Base-by-base conservation (phyloP, 192 early-diverging fungal genomes). In the Podila horticola region DNA sequence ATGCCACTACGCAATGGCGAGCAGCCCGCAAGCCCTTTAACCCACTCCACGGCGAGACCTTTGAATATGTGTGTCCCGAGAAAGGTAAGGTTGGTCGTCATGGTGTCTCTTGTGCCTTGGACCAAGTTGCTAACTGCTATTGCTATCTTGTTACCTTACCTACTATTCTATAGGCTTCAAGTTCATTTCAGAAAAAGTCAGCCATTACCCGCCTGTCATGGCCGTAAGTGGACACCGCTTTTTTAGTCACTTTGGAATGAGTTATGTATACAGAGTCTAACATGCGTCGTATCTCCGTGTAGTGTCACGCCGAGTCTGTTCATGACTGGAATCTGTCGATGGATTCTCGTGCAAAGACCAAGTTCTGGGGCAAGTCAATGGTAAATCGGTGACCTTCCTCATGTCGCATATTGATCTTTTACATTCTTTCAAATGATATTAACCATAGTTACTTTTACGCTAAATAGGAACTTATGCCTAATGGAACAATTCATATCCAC, bases 21-120 rank as follows among this genome's bases (percentile, higher is more conserved):
- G 91, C 93, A 8, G 94, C 90, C 19, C 87, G 97, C 70, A 99
- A 99, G 84, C 98, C 98, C 51, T 99, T 98, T 82, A 99, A 99
- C 82, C 98, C 98, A 22, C 88, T 99, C 52, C 90, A 97, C 79
- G 97, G 96, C 58, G 98, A 99, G 82, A 99, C 98, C 2, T 99
- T 96, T 83, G 98, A 99, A 82, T 92, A 85, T 77, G 89, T 96
- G 64, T 87, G 95, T 13, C 88, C 93, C 8, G 94, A 94, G 74
- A 91, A 88, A 69, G 95, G 73, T 81, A 36, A 6, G 28, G 5
- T 26, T 41, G 2, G 4, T 41, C 24, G 2, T 22, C 13, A 17
- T 60, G 34, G 34, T n/a, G 0, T 9, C 7, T 5, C 33, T 36
- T 36, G 7, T 22, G 20, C 12, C 28, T 33, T 31, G 7, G n/a